Conservation (phyloP, 2,329 filamentous ascomycete species). For the Hypoxylon sp. region DNA sequence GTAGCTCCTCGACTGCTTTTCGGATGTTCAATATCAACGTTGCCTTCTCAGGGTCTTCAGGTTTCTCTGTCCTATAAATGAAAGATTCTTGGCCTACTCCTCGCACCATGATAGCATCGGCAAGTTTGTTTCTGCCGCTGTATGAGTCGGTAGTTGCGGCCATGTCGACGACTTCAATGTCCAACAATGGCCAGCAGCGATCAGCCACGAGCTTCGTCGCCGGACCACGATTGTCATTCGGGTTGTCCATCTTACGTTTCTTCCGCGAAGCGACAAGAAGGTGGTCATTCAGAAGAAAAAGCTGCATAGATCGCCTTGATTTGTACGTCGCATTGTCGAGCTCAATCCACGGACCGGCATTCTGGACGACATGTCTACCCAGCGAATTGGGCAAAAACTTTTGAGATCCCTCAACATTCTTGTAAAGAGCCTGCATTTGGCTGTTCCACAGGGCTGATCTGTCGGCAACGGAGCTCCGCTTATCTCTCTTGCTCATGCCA, state of each 20-base stretch:
- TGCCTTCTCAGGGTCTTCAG: constrained; percentile 83
- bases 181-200: constrained; percentile 92
- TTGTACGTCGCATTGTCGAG: constrained; percentile 98
- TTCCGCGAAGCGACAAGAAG: constrained; percentile 91
- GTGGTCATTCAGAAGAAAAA: constrained; percentile 95
- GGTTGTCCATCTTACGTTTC: constrained; percentile 86
- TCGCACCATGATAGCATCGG: constrained; percentile 91
- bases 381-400: constrained; percentile 93
- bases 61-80: constrained; percentile 91
- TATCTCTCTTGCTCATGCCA: constrained; percentile 78
- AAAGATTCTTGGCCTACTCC: constrained; percentile 90
- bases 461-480: constrained; percentile 88
- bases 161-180: constrained; percentile 94
- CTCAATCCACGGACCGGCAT: constrained; percentile 95
- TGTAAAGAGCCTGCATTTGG: constrained; percentile 88
- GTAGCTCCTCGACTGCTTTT: constrained; percentile 92
- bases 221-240: constrained; percentile 66
- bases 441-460: constrained; percentile 77
- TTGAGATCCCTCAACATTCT: constrained; percentile 96
- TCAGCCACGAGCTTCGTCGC: constrained; percentile 89
- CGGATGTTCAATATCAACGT: constrained; percentile 89
- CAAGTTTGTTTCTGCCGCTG: constrained; percentile 73
- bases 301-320: constrained; percentile 87
- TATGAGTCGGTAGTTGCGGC: constrained; percentile 75
- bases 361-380: constrained; percentile 93